phyloP scores from a whole-genome alignment of 805 yeast species.

The Brettanomyces nanus region DNA sequence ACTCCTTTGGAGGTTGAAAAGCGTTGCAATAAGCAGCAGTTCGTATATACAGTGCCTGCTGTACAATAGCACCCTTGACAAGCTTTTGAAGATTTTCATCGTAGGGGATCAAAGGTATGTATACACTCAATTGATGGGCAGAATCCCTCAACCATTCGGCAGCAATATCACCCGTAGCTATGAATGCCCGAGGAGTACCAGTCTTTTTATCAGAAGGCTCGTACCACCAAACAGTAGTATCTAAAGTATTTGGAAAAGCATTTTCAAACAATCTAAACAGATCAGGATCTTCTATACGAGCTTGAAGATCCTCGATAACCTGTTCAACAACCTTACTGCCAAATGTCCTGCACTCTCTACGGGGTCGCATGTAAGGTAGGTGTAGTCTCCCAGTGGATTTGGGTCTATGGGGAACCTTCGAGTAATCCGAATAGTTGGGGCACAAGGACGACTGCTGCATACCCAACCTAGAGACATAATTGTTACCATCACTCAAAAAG shows the following conservation, averaged over 20 bases:
- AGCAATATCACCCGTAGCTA: constrained; percentile 87
- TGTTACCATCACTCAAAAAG: too few relatives aligned
- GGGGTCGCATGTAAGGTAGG: constrained; percentile 74
- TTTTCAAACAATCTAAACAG: constrained; percentile 71
- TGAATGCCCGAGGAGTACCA: constrained; percentile 49
- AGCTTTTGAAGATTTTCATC: constrained; percentile 44
- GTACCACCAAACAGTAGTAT: constrained; percentile 80
- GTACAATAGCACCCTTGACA: constrained; percentile 70
- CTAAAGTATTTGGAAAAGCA: constrained; percentile 79
- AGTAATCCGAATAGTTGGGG: constrained; percentile 56
- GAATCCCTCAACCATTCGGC: constrained; percentile 93
- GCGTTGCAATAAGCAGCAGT: constrained; percentile 83
- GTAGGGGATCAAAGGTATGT: constrained; percentile 48
- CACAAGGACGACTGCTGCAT: constrained; percentile 28
- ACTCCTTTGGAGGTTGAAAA: constrained; percentile 69
- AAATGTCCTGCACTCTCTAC: constrained; percentile 65
- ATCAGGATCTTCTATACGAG: constrained; percentile 50
- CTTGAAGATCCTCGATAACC: constrained; percentile 43
- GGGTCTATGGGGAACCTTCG: constrained; percentile 49
- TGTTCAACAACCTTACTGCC: constrained; percentile 52
- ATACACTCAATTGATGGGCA: constrained; percentile 73
- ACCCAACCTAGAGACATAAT: too few relatives aligned
- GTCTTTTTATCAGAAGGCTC: constrained; percentile 11
- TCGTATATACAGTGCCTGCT: constrained; percentile 59
- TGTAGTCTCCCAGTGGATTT: constrained; percentile 43